Percentiles rank a stretch among this genome's conserved stretches.
These are phyloP conservation scores for Flaveria brownii DNA, from an alignment of 129 eudicot genomes.

Conservation along the genomic window DNA sequence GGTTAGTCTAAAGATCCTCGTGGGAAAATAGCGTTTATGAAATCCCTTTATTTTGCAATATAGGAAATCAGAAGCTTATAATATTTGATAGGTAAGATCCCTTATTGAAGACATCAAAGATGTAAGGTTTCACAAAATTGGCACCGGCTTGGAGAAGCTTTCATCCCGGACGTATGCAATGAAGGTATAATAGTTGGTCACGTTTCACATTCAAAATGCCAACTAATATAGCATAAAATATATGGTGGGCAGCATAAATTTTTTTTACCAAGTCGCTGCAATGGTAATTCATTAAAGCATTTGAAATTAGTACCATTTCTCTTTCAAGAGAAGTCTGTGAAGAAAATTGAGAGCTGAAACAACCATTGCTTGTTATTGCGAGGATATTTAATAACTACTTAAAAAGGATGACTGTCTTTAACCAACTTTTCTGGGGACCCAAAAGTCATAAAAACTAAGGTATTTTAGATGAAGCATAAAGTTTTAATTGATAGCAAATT, in stretches of 20 bases:
- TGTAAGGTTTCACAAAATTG: conserved; percentile 93
- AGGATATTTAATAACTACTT: not conserved
- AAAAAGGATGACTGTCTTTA: not conserved
- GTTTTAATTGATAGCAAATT: not conserved
- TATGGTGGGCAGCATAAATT: not conserved
- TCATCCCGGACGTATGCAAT: conserved; percentile 77
- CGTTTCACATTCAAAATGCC: not conserved
- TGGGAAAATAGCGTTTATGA: not conserved
- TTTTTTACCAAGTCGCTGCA: not conserved
- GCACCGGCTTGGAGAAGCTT: conserved; percentile 82
- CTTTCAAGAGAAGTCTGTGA: not conserved
- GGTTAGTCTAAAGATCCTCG: conserved; percentile 49
- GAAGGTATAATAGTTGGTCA: conserved; percentile 52
- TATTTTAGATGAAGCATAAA: not conserved
- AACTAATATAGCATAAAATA: conserved; percentile 14
- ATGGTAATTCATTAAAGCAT: not conserved
- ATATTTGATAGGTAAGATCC: conserved; percentile 72
- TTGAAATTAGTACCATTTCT: not conserved
- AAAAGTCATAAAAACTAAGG: not conserved
- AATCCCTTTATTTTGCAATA: not conserved
- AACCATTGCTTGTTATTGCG: not conserved
- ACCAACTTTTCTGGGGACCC: not conserved
- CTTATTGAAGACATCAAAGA: conserved; percentile 96
- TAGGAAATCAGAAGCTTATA: not conserved
- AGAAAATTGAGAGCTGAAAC: not conserved